Conservation (phyloP, 345 rosid genomes). For the Gossypium ekmanianum region DNA sequence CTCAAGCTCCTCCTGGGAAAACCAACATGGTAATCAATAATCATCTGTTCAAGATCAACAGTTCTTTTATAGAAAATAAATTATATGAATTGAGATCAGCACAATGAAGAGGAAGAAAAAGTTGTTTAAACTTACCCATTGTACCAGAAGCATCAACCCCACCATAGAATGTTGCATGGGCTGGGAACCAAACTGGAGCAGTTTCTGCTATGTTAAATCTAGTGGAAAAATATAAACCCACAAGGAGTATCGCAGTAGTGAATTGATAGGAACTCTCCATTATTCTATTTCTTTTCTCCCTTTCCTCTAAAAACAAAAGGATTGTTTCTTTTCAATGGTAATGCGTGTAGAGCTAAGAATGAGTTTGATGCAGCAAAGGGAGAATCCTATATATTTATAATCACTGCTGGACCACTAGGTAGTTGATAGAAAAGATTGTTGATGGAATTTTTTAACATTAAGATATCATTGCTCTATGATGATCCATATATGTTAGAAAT, state of each 20-base stretch:
- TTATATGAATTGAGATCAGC: background rate
- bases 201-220: constrained; percentile 25
- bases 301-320: too few species aligned
- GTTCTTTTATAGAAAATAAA: background rate
- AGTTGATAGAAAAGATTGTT: constrained; percentile 19
- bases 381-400: constrained; percentile 34
- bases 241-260: constrained; percentile 19
- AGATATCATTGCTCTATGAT: background rate
- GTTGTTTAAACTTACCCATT: constrained; percentile 38
- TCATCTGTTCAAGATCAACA: background rate
- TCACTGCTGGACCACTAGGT: constrained; percentile 1
- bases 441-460: constrained; percentile 7
- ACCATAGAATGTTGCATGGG: constrained; percentile 65
- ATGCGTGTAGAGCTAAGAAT: background rate
- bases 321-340: too few species aligned
- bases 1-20: constrained; percentile 71
- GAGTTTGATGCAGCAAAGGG: constrained; percentile 20
- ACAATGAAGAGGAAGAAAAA: background rate
- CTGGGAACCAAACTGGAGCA: constrained; percentile 40
- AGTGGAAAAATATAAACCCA: constrained; percentile 25
- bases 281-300: background rate
- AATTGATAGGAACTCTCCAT: constrained; percentile 28
- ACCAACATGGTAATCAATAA: background rate
- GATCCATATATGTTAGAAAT: constrained; percentile 2
- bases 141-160: constrained; percentile 61